Conservation (phyloP, 768 basidiomycete genomes). For the Mycena galopus region DNA sequence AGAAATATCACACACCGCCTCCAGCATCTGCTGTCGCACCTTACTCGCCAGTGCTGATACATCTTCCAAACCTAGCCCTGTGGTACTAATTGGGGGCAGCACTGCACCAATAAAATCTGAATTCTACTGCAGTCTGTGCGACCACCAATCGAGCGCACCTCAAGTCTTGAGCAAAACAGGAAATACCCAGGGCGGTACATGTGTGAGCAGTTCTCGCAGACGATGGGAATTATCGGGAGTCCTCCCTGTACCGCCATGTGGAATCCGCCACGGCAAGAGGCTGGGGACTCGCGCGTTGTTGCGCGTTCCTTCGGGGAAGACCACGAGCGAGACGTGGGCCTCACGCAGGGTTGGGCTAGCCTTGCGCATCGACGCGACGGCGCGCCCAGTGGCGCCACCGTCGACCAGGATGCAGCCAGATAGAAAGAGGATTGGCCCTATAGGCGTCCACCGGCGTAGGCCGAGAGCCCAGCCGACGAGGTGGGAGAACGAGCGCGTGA, state of each 20-base stretch:
- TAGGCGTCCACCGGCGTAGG: slow-evolving; percentile 76
- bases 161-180: slow-evolving; percentile 41
- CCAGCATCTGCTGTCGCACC: slow-evolving; percentile 25
- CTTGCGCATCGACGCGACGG: slow-evolving; percentile 66
- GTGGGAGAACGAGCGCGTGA: no score
- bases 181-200: slow-evolving; percentile 73
- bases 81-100: slow-evolving; percentile 43
- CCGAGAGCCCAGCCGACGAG: no score
- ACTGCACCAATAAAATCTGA: background rate
- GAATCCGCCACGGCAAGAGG: slow-evolving; percentile 80
- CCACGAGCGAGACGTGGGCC: slow-evolving; percentile 71
- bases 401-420: slow-evolving; percentile 79
- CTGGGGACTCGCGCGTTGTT: slow-evolving; percentile 52
- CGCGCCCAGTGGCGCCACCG: slow-evolving; percentile 68
- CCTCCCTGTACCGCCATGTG: slow-evolving; percentile 82
- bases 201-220: slow-evolving; percentile 82
- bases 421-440: slow-evolving; percentile 76
- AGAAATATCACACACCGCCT: slow-evolving; percentile 15
- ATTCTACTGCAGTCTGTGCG: background rate
- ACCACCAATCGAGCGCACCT: background rate
- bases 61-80: slow-evolving; percentile 26
- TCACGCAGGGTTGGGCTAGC: slow-evolving; percentile 74
- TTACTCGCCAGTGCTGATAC: background rate
- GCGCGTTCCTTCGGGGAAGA: slow-evolving; percentile 85
- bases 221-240: slow-evolving; percentile 79